These are phyloP conservation scores for Stylonectria norvegica DNA, from an alignment of 2,329 filamentous ascomycete species.

Conservation along the genomic window DNA sequence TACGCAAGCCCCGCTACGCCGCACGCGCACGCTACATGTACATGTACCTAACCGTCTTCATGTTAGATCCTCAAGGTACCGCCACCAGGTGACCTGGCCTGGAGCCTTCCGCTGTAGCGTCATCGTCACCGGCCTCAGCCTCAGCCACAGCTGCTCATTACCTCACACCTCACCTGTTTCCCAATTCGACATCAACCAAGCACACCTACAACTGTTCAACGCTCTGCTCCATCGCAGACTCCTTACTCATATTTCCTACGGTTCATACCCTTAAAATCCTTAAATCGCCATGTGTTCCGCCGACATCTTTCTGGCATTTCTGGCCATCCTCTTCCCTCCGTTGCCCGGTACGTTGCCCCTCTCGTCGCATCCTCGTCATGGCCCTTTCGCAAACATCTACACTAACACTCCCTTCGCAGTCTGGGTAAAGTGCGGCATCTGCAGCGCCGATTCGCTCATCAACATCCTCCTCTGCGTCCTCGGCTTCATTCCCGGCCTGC, in stretches of 20 bases:
- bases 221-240: no score
- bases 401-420: constrained; percentile 50
- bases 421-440: constrained; percentile 95
- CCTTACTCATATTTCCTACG: no score
- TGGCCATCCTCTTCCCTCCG: constrained; percentile 64
- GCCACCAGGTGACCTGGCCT: no score
- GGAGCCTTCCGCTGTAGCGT: constrained; percentile 17
- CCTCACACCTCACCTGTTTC: no score
- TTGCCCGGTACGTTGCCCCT: constrained; percentile 52
- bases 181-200: no score
- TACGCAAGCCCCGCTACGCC: constrained; percentile 20
- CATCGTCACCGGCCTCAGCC: constrained; percentile 19
- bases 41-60: no score
- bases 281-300: constrained; percentile 52
- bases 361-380: constrained; percentile 3
- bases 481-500: constrained; percentile 77
- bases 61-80: no score
- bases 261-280: not conserved
- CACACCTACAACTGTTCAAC: no score
- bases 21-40: no score
- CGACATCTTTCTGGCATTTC: constrained; percentile 60
- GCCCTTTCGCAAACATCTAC: not conserved
- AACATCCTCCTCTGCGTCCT: constrained; percentile 87
- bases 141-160: no score
- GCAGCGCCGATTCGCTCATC: constrained; percentile 87